Conservation (phyloP, 257 asterid genomes). For the Scutellaria barbata region DNA sequence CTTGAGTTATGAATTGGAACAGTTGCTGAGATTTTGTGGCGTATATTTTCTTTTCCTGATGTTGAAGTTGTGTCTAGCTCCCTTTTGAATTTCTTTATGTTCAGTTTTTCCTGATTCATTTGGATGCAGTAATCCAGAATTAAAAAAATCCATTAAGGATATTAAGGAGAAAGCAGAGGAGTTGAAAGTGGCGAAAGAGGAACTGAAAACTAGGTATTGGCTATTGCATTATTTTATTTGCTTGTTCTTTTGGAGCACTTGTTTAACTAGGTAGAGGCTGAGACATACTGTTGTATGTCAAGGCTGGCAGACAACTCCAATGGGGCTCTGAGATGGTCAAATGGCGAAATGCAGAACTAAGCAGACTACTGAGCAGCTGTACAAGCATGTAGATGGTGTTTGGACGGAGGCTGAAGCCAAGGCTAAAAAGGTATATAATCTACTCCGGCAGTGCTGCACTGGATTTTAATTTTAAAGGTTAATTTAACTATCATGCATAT, state of each 20-base stretch:
- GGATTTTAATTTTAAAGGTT: no score
- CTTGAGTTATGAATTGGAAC: no score
- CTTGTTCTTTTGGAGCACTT: background rate
- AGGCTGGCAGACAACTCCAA: conserved; percentile 89
- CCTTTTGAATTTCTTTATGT: no score
- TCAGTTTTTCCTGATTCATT: conserved; percentile 23
- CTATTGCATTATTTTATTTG: conserved; percentile 32
- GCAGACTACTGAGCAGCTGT: conserved; percentile 93
- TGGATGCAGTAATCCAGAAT: conserved; percentile 60
- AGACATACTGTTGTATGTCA: conserved; percentile 99
- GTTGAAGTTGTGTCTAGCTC: no score
- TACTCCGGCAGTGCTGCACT: no score
- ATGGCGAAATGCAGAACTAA: conserved; percentile 99
- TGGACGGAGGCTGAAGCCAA: conserved; percentile 92
- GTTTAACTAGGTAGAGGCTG: conserved; percentile 63
- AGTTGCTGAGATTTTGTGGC: no score
- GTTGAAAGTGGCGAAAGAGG: conserved; percentile 76
- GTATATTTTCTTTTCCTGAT: no score
- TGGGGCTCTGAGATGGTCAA: conserved; percentile 94
- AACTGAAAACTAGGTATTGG: conserved; percentile 73
- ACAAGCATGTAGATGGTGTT: conserved; percentile 90
- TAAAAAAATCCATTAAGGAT: conserved; percentile 72
- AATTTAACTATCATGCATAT: background rate
- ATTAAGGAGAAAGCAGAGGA: conserved; percentile 80
- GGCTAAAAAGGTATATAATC: conserved; percentile 72